A percentile compares a stretch with the other conserved stretches of the same genome.
phyloP scores from a whole-genome alignment of 768 basidiomycete genomes.

The Lactarius indigo region DNA sequence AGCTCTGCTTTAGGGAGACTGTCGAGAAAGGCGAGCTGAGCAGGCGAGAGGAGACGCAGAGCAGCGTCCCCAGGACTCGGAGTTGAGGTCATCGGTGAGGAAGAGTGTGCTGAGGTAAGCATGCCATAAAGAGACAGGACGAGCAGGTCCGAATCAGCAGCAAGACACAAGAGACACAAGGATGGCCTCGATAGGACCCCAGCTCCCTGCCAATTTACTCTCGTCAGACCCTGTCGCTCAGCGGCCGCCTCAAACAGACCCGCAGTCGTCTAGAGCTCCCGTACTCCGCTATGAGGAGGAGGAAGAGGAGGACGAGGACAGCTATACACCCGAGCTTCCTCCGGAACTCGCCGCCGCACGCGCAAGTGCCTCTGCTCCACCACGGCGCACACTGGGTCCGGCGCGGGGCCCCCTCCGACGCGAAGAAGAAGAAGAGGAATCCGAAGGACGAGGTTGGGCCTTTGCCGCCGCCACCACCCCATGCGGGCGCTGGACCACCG shows the following conservation, averaged over 20 bases:
- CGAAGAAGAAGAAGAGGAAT: slow-evolving; percentile 41
- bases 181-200: slow-evolving; percentile 29
- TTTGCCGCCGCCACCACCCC: slow-evolving; percentile 52
- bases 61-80: slow-evolving; percentile 41
- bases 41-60: slow-evolving; percentile 46
- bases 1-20: slow-evolving; percentile 77
- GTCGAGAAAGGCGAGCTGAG: slow-evolving; percentile 58
- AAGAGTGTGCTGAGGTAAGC: neutral
- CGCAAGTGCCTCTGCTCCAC: slow-evolving; percentile 27
- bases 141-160: neutral
- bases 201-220: slow-evolving; percentile 27
- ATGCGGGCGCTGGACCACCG: neutral
- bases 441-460: slow-evolving; percentile 85
- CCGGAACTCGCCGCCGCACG: slow-evolving; percentile 58
- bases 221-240: neutral
- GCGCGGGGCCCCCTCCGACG: slow-evolving; percentile 42
- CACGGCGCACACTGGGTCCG: slow-evolving; percentile 47
- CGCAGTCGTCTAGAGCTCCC: neutral
- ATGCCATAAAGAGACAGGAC: neutral
- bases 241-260: neutral
- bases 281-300: slow-evolving; percentile 26
- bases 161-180: neutral
- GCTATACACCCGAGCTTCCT: slow-evolving; percentile 70
- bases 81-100: neutral
- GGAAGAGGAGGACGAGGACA: slow-evolving; percentile 59